Conservation (phyloP, 2,329 filamentous ascomycete genomes). For the Chaetoscypha palmicola region DNA sequence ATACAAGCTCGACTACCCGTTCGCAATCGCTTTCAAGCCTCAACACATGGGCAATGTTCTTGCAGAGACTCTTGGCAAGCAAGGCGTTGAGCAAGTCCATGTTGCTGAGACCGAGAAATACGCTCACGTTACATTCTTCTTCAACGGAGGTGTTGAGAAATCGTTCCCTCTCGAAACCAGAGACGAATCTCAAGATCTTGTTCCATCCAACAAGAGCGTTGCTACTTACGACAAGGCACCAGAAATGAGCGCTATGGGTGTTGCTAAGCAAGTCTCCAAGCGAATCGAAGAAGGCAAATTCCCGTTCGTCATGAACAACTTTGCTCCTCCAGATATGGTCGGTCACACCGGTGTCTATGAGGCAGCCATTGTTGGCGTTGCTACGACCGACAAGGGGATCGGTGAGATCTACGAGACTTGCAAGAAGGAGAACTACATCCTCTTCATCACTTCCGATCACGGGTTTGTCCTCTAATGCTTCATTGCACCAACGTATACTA, state of each 20-base stretch:
- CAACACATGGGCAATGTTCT: conserved; percentile 98
- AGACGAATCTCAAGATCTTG: conserved; percentile 70
- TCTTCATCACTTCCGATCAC: conserved; percentile 95
- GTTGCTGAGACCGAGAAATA: conserved; percentile 99
- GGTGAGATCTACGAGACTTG: conserved; percentile 87
- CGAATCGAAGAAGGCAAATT: conserved; percentile 78
- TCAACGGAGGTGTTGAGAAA: conserved; percentile 98
- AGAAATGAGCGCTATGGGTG: conserved; percentile 88
- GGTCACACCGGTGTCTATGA: conserved; percentile 97
- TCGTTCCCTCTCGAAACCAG: conserved; percentile 86
- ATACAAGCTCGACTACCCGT: conserved; percentile 94
- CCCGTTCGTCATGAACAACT: conserved; percentile 99
- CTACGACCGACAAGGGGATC: conserved; percentile 89
- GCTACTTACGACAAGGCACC: conserved; percentile 92
- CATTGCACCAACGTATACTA: conserved; percentile 17
- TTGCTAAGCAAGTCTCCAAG: conserved; percentile 85
- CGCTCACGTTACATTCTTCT: conserved; percentile 99
- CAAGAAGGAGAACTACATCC: conserved; percentile 85
- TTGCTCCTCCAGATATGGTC: conserved; percentile 98
- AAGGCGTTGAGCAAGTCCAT: conserved; percentile 87
- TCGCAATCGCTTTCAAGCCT: conserved; percentile 85
- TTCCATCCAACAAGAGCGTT: conserved; percentile 83
- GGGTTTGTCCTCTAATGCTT: conserved; percentile 45
- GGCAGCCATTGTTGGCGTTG: conserved; percentile 76
- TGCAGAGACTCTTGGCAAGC: conserved; percentile 89